Evolutionary conservation across 345 rosid genomes (phyloP).

Genomic region (Crucihimalaya himalaica): DNA sequence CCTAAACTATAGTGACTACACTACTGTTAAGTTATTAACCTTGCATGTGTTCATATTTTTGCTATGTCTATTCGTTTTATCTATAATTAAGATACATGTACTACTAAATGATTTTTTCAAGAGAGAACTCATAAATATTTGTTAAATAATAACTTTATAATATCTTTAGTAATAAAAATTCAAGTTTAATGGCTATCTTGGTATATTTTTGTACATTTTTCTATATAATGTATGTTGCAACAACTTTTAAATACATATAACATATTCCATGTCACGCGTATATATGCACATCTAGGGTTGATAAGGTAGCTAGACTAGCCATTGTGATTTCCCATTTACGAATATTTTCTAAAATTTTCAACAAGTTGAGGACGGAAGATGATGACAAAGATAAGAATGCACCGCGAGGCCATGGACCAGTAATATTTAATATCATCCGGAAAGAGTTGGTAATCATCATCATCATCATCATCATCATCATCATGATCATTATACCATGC

Average conservation of each 20-base stretch:
- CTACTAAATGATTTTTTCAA: too few relatives aligned
- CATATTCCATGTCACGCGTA: too few relatives aligned
- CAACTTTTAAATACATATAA: too few relatives aligned
- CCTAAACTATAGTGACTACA: too few relatives aligned
- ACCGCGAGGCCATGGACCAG: not conserved
- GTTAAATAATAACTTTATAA: too few relatives aligned
- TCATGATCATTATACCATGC: not conserved
- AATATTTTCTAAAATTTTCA: not conserved
- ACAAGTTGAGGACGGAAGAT: not conserved
- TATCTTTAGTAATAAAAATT: too few relatives aligned
- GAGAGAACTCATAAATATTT: too few relatives aligned
- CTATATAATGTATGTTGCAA: not conserved
- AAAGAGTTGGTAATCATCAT: not conserved
- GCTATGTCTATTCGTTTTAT: not conserved
- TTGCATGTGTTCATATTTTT: not conserved
- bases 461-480: not conserved
- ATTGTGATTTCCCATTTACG: not conserved
- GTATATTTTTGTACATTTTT: too few relatives aligned
- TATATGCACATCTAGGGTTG: too few relatives aligned
- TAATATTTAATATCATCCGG: not conserved
- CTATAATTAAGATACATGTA: too few relatives aligned
- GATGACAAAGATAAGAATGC: not conserved
- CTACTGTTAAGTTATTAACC: not conserved
- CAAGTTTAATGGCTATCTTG: too few relatives aligned
- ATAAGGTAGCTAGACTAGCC: too few relatives aligned